Percentiles rank a stretch among this genome's conserved stretches.
These are phyloP conservation scores for Ascomycota sp. DNA, from an alignment of 2,329 filamentous ascomycete species.

Conservation along the genomic window DNA sequence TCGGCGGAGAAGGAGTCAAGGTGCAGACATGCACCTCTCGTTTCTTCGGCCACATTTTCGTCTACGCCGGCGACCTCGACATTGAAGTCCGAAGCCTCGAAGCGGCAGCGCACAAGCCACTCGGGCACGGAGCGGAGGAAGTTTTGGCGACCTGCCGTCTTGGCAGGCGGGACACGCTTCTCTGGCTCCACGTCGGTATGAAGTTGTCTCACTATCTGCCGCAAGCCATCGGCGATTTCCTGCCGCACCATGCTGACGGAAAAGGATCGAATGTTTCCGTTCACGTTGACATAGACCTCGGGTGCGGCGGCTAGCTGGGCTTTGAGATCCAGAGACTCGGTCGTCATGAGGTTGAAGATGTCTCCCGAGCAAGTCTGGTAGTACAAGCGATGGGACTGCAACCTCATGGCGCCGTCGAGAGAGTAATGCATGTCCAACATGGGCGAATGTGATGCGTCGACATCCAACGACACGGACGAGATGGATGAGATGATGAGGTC, in stretches of 20 bases:
- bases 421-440: slow-evolving; percentile 75
- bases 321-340: slow-evolving; percentile 75
- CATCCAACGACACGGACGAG: slow-evolving; percentile 78
- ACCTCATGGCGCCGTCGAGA: slow-evolving; percentile 57
- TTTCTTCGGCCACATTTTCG: slow-evolving; percentile 58
- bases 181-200: slow-evolving; percentile 44
- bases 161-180: slow-evolving; percentile 30
- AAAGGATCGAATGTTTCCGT: slow-evolving; percentile 67
- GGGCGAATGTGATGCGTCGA: slow-evolving; percentile 86
- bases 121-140: slow-evolving; percentile 59
- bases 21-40: slow-evolving; percentile 67
- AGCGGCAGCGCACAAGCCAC: slow-evolving; percentile 68
- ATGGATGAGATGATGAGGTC: slow-evolving; percentile 90
- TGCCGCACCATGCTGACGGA: slow-evolving; percentile 76
- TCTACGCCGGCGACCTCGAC: slow-evolving; percentile 83
- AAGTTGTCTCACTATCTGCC: slow-evolving; percentile 75
- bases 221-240: slow-evolving; percentile 81
- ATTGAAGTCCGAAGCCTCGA: slow-evolving; percentile 78
- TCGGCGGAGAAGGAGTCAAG: slow-evolving; percentile 75
- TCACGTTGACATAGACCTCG: slow-evolving; percentile 63
- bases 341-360: slow-evolving; percentile 72
- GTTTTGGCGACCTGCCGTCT: slow-evolving; percentile 34
- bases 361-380: slow-evolving; percentile 75
- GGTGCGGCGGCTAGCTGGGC: slow-evolving; percentile 68
- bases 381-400: slow-evolving; percentile 77